Evolutionary conservation across 163 green algal species (phyloP), one percentile per base, ranked within the genome.

Genomic region (Prototheca stagnorum): DNA sequence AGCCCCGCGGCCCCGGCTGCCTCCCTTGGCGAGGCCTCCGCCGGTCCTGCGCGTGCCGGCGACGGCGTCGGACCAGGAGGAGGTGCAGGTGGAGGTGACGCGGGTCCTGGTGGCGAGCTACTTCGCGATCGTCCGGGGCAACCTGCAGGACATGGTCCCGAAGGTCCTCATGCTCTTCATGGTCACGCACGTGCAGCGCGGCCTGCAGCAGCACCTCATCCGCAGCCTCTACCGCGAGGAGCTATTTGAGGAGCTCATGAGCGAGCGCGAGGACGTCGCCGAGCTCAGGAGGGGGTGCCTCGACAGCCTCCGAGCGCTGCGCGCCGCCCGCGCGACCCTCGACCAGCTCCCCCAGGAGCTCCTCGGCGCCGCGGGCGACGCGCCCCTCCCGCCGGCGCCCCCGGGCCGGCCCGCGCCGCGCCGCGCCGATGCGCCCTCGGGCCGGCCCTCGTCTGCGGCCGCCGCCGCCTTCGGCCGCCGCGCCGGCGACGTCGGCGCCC

Each of bases 161-260:
- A 96, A 98, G 61, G 76, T 75, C 20, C 72, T 95, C 47, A 95
- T 98, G 85, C 77, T 92, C 72, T 95, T 95, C 65, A 68, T 95
- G 63, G 88, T 98, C 11, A 73, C 81, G 57, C 59, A 66, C 49
- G 71, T 79, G 33, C 71, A 81, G 60, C 61, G 71, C 2, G 82
- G 76, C 3, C 58, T 95, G 62, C 81, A 92, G 61, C 74, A 89
- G 62, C 78, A 89, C 51, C 68, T 95, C 41, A 92, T 93, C 31
- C 57, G 57, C 40, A 59, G 48, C 2, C 58, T 93, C n/a, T 93
- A 93, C 64, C 76, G 70, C 36, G 80, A 92, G 46, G 77, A 88
- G 20, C 60, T 85, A 47, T 74, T 91, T 33, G 66, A 57, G 14
- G 65, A 75, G n/a, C 66, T 93, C 53, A 79, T 93, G 64, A 44